Percentiles rank a stretch among this genome's conserved stretches.
Conservation (phyloP, 1,284 basidiomycete species). For the Rhizoctonia solani region DNA sequence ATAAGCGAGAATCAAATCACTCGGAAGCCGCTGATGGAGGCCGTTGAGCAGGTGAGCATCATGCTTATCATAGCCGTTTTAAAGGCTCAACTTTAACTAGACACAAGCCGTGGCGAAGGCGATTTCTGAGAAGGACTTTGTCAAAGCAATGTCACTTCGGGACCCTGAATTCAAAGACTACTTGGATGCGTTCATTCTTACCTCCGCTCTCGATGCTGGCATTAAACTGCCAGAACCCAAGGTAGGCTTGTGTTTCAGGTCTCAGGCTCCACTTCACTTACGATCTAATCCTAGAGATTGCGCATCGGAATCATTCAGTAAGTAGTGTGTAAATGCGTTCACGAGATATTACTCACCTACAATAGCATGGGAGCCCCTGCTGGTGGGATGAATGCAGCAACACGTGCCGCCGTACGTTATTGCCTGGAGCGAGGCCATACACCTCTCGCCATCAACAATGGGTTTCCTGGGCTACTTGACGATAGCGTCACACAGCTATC, state of each 20-base stretch:
- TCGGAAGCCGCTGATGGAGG: conserved; percentile 88
- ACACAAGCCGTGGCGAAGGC: conserved; percentile 85
- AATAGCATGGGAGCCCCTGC: conserved; percentile 91
- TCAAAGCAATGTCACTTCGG: conserved; percentile 82
- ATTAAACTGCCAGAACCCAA: conserved; percentile 65
- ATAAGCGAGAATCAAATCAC: conserved; percentile 95
- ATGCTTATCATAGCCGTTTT: background rate
- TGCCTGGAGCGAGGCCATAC: conserved; percentile 91
- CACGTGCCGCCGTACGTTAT: conserved; percentile 90
- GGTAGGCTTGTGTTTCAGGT: conserved; percentile 50
- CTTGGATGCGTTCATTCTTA: conserved; percentile 80
- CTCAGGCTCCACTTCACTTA: background rate
- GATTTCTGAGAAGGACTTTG: conserved; percentile 84
- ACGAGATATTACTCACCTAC: conserved; percentile 18
- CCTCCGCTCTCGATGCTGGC: conserved; percentile 65
- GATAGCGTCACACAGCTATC: conserved; percentile 84
- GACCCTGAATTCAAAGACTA: conserved; percentile 92
- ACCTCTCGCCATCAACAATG: conserved; percentile 90
- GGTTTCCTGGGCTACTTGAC: conserved; percentile 91
- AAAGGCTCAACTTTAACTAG: conserved; percentile 47
- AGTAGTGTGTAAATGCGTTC: conserved; percentile 45
- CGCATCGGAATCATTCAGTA: conserved; percentile 92
- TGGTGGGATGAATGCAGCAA: conserved; percentile 98
- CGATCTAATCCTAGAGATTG: conserved; percentile 57
- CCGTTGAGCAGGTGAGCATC: conserved; percentile 74